Conservation (phyloP, 805 yeast genomes). For the Ogataea sp. region DNA sequence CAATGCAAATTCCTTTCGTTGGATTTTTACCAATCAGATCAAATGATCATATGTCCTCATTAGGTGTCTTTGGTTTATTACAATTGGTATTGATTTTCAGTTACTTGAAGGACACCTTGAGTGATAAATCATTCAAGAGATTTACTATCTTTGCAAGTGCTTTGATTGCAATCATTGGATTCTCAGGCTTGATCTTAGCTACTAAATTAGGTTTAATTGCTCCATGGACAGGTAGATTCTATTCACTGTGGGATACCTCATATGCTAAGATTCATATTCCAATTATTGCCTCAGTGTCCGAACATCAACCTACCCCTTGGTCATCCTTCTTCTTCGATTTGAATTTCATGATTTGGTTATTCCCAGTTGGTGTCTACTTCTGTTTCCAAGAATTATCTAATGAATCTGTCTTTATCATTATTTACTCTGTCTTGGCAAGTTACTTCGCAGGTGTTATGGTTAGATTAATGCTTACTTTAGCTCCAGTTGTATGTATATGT, state of each 20-base stretch:
- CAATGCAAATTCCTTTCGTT: conserved; percentile 99
- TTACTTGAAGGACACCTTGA: conserved; percentile 66
- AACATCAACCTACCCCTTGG: conserved; percentile 99
- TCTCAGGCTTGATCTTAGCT: conserved; percentile 64
- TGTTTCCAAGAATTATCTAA: conserved; percentile 83
- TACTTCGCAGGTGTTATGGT: conserved; percentile 99
- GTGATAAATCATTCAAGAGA: conserved; percentile 64
- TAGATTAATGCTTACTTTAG: conserved; percentile 91
- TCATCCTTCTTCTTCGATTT: conserved; percentile 95
- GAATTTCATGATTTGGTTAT: conserved; percentile 88
- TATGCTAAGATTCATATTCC: conserved; percentile 98
- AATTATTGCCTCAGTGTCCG: conserved; percentile 96
- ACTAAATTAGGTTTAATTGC: conserved; percentile 92
- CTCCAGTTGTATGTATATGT: conserved; percentile 92
- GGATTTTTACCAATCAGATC: conserved; percentile 96
- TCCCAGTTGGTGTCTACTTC: conserved; percentile 95
- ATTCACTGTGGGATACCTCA: conserved; percentile 95
- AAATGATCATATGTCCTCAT: conserved; percentile 96
- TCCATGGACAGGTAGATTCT: conserved; percentile 99
- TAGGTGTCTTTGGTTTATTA: conserved; percentile 92
- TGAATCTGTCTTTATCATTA: conserved; percentile 88
- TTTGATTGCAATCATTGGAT: conserved; percentile 52
- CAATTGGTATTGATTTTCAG: conserved; percentile 86
- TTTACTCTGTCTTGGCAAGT: conserved; percentile 87
- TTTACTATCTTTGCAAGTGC: conserved; percentile 54